Evolutionary conservation across 1,284 basidiomycete species (phyloP), one percentile per base, ranked within the genome.

Genomic region (Ustilago curta): DNA sequence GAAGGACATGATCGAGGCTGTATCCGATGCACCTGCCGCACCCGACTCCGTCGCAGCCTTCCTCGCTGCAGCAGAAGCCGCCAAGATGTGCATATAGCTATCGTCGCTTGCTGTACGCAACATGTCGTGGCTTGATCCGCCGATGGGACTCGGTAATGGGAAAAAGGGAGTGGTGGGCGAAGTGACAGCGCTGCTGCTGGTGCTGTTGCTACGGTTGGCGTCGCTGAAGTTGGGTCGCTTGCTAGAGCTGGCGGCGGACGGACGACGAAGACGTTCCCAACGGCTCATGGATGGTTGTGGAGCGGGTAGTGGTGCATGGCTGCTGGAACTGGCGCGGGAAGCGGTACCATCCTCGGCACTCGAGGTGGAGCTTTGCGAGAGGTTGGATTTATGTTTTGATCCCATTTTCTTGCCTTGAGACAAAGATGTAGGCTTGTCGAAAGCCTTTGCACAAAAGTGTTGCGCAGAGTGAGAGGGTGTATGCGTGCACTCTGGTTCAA

Each of bases 221-320:
- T 69, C 70, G 62, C 29, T 65, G 35, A 69, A 74, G 25, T 61
- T 58, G 21, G 70, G 70, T 14, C 70, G 61, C 42, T 74, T 74
- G 49, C 61, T 61, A 0, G 70, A 74, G 43, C 70, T 74, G 12
- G 70, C 70, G 3, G 65, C 66, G 0, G 70, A 74, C 0, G 66
- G 70, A 12, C 70, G 66, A 11, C 70, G 70, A 9, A 74, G 54
- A n/a, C 70, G 60, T 37, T 74, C 70, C 70, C 70, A 74, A 8
- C 68, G 65, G 42, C 60, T 64, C 70, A 60, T 56, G 18, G 65
- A 43, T 9, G 60, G 49, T 47, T 57, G 58, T 4, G 63, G 43
- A 8, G 47, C 12, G 8, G 49, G 29, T n/a, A 52, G 23, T 11
- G 53, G 59, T 2, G 47, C 44, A 50, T 65, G 58, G 35, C 55